These are phyloP conservation scores for Pythium aquatile DNA, from an alignment of 352 stramenopile species.

Conservation along the genomic window DNA sequence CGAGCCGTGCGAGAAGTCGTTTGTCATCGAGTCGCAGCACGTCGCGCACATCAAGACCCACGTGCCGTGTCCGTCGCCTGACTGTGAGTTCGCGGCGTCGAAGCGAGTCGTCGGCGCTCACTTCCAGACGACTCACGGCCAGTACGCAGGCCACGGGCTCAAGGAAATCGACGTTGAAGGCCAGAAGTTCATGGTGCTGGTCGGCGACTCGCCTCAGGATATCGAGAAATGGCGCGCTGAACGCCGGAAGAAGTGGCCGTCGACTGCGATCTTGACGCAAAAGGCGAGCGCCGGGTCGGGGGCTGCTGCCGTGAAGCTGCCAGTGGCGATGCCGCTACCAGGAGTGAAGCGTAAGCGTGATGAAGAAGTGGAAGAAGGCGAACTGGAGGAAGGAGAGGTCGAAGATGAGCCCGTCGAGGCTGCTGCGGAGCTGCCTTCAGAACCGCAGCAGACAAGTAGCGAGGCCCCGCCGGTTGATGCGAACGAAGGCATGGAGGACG, in stretches of 20 bases:
- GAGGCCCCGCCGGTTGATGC: background rate
- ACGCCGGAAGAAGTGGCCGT: conserved; percentile 67
- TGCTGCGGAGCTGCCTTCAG: conserved; percentile 3
- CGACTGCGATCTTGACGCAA: conserved; percentile 16
- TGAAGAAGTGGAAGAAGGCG: conserved; percentile 19
- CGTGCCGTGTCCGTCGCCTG: conserved; percentile 48
- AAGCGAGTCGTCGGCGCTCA: conserved; percentile 78
- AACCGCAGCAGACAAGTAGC: background rate
- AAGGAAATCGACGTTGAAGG: conserved; percentile 85
- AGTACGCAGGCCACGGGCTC: conserved; percentile 63
- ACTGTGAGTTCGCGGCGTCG: conserved; percentile 68
- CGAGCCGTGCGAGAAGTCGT: conserved; percentile 71
- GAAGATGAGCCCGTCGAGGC: conserved; percentile 64
- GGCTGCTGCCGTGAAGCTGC: background rate
- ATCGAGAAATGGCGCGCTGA: conserved; percentile 80
- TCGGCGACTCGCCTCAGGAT: conserved; percentile 78
- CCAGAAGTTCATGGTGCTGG: conserved; percentile 85
- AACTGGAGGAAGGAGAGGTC: conserved; percentile 32
- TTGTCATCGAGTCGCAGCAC: conserved; percentile 65
- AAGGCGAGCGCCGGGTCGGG: conserved; percentile 22
- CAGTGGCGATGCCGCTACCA: background rate
- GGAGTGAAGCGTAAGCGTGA: conserved; percentile 54
- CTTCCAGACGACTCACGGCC: conserved; percentile 64
- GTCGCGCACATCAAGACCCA: conserved; percentile 72
- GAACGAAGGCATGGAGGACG: conserved; percentile 6